A percentile compares a stretch with the other conserved stretches of the same genome.
Evolutionary conservation across 2,329 filamentous ascomycete genomes (phyloP).

Genomic region (Didymella pomorum): DNA sequence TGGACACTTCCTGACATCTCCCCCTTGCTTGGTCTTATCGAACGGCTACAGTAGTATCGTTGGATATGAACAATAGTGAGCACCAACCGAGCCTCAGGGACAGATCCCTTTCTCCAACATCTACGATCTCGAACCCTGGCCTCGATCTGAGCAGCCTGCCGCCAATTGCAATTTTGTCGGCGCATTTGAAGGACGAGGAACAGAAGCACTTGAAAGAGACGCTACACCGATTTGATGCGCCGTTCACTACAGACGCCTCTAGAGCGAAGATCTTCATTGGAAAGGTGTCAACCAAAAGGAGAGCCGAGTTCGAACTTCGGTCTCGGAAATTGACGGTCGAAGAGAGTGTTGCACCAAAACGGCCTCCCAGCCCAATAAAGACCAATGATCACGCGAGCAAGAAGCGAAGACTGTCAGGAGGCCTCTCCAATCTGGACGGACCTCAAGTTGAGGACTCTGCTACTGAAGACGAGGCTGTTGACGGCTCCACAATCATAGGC

Average conservation of each 20-base stretch:
- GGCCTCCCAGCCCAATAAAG: slow-evolving; percentile 25
- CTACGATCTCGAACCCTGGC: slow-evolving; percentile 25
- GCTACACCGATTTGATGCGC: slow-evolving; percentile 63
- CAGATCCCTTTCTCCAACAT: slow-evolving; percentile 28
- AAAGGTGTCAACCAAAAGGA: slow-evolving; percentile 71
- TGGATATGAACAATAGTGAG: slow-evolving; percentile 32
- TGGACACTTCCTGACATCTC: slow-evolving; percentile 36
- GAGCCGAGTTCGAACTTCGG: slow-evolving; percentile 81
- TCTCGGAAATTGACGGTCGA: slow-evolving; percentile 68
- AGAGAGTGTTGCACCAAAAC: slow-evolving; percentile 51
- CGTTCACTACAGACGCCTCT: slow-evolving; percentile 73
- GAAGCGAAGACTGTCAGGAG: slow-evolving; percentile 26
- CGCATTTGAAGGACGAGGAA: slow-evolving; percentile 71
- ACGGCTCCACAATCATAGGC: slow-evolving; percentile 23
- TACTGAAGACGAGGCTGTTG: slow-evolving; percentile 22
- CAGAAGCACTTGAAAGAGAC: slow-evolving; percentile 70
- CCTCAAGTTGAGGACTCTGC: slow-evolving; percentile 24
- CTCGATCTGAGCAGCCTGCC: slow-evolving; percentile 61
- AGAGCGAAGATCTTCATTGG: slow-evolving; percentile 80
- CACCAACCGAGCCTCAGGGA: slow-evolving; percentile 31
- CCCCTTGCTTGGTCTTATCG: slow-evolving; percentile 41
- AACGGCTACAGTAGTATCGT: slow-evolving; percentile 28
- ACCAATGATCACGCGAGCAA: slow-evolving; percentile 26
- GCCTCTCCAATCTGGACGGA: slow-evolving; percentile 15
- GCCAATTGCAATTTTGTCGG: slow-evolving; percentile 75